Evolutionary conservation across 176 grass and related monocot species (phyloP).

Genomic region (Elaeis guineensis): DNA sequence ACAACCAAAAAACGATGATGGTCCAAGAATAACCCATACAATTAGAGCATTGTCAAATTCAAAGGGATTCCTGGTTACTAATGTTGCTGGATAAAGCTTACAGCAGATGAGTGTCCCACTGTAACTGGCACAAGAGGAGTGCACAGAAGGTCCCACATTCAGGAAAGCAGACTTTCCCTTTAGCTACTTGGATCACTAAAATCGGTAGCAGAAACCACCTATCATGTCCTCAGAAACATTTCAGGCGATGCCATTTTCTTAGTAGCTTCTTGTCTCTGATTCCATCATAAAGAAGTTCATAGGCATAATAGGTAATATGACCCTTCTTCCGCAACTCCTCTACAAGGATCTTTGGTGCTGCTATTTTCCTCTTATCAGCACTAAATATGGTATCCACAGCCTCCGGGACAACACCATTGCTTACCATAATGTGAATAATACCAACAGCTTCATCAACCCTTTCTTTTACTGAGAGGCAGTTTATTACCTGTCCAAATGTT

Average conservation of each 20-base stretch:
- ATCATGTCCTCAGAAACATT: conserved; percentile 16
- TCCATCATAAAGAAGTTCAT: conserved; percentile 86
- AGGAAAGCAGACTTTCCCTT: no score
- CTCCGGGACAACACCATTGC: conserved; percentile 54
- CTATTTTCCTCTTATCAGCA: conserved; percentile 84
- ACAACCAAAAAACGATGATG: no score
- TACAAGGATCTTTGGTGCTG: conserved; percentile 91
- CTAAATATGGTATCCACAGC: conserved; percentile 71
- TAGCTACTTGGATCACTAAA: no score
- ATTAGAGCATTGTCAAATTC: no score
- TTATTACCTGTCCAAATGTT: conserved; percentile 75
- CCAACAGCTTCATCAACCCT: conserved; percentile 49
- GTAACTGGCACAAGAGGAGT: no score
- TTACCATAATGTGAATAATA: conserved; percentile 70
- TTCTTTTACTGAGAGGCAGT: conserved; percentile 42
- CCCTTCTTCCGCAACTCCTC: conserved; percentile 92
- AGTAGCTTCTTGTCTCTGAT: conserved; percentile 66
- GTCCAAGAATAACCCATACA: no score
- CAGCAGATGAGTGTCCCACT: no score
- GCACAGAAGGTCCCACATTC: no score
- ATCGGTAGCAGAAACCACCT: no score
- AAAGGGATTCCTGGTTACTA: no score
- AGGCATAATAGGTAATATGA: conserved; percentile 76
- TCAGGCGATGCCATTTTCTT: conserved; percentile 23
- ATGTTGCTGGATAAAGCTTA: no score